Evolutionary conservation across 441 rosid species (phyloP).

Genomic region (Lepidium campestre): DNA sequence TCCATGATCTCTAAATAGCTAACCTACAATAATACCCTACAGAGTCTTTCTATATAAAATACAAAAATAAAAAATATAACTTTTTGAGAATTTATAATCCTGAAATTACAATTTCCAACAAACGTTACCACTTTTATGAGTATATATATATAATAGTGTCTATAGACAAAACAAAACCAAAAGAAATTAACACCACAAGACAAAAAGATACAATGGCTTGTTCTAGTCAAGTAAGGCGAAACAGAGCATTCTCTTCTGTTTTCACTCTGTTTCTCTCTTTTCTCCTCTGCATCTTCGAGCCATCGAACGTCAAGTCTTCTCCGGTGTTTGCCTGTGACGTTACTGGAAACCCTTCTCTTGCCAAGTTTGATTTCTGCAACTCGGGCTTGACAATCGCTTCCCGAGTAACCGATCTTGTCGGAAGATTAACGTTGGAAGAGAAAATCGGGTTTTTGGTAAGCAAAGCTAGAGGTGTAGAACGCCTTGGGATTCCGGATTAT

Average conservation of each 20-base stretch:
- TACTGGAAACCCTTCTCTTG: slow-evolving; percentile 32
- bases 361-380: slow-evolving; percentile 45
- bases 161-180: not conserved
- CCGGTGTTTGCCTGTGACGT: slow-evolving; percentile 74
- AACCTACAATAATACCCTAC: no score
- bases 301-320: slow-evolving; percentile 30
- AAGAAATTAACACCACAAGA: not conserved
- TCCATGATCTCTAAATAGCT: no score
- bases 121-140: not conserved
- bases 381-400: slow-evolving; percentile 25
- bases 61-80: not conserved
- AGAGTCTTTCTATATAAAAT: not conserved
- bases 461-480: slow-evolving; percentile 29
- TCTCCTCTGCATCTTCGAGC: not conserved
- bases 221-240: not conserved
- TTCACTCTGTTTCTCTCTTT: slow-evolving; percentile 34
- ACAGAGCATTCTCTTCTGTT: slow-evolving; percentile 22
- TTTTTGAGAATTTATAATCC: not conserved
- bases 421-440: slow-evolving; percentile 45
- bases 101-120: not conserved
- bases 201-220: not conserved
- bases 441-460: slow-evolving; percentile 48
- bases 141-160: slow-evolving; percentile 10
- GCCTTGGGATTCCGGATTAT: slow-evolving; percentile 51
- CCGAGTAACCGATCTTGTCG: slow-evolving; percentile 47